These are phyloP conservation scores for Linderniella brevidens DNA, from an alignment of 257 asterid species.

Conservation along the genomic window DNA sequence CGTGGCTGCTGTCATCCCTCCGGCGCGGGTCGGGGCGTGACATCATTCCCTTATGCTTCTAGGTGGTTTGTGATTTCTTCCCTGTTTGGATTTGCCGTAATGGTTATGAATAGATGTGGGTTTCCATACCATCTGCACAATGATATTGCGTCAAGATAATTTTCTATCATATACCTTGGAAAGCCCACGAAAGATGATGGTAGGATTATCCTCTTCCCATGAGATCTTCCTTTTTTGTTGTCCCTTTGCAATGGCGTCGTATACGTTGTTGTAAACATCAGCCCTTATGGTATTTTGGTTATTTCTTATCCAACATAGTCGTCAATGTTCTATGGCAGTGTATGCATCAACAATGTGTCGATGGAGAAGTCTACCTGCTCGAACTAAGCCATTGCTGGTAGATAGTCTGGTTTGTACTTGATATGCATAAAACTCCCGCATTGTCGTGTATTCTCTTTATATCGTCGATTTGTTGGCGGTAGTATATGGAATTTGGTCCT, in stretches of 20 bases:
- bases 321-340: neutral
- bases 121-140: neutral
- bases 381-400: too few relatives aligned
- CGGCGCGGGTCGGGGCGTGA: too few relatives aligned
- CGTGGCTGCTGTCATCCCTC: too few relatives aligned
- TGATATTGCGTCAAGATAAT: constrained; percentile 3
- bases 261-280: neutral
- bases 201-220: neutral
- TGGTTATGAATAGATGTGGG: constrained; percentile 6
- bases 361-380: too few relatives aligned
- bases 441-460: neutral
- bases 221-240: neutral
- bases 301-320: neutral
- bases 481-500: neutral
- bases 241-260: neutral
- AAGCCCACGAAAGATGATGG: neutral
- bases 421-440: neutral
- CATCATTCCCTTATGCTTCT: neutral
- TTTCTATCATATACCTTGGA: constrained; percentile 5
- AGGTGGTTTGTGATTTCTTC: neutral
- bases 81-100: constrained; percentile 6
- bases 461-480: neutral
- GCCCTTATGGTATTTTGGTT: neutral
- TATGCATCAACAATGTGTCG: neutral
- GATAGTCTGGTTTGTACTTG: too few relatives aligned